Evolutionary conservation across 2,329 filamentous ascomycete species (phyloP).

Genomic region (Teratosphaeria gauchensis): DNA sequence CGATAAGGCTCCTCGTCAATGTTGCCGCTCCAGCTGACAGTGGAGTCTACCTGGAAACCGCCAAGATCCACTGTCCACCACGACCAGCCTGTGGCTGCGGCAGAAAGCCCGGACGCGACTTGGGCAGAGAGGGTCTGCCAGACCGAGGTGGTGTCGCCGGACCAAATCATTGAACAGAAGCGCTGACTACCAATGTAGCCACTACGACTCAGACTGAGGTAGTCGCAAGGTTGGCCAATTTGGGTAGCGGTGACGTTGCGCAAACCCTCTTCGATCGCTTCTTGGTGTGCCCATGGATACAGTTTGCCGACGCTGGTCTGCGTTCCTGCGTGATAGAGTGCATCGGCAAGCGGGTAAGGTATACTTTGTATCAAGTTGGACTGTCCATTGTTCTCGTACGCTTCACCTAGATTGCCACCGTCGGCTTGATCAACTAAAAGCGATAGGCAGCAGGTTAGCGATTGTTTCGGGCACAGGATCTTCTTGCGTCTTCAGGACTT

Average conservation of each 20-base stretch:
- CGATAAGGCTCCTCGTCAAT: slow-evolving; percentile 21
- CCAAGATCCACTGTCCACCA: slow-evolving; percentile 25
- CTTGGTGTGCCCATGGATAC: slow-evolving; percentile 24
- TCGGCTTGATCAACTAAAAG: slow-evolving; percentile 23
- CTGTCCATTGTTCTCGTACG: slow-evolving; percentile 30
- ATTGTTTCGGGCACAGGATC: not conserved
- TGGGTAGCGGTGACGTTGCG: slow-evolving; percentile 19
- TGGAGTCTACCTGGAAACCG: slow-evolving; percentile 25
- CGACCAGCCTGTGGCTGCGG: slow-evolving; percentile 19
- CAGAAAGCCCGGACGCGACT: slow-evolving; percentile 19
- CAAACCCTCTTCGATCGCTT: slow-evolving; percentile 22
- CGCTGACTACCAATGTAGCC: slow-evolving; percentile 25
- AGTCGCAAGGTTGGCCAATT: slow-evolving; percentile 18
- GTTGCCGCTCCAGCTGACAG: slow-evolving; percentile 26
- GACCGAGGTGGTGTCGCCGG: slow-evolving; percentile 20
- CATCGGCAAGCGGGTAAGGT: slow-evolving; percentile 21
- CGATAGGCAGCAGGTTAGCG: not conserved
- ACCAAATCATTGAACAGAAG: slow-evolving; percentile 26
- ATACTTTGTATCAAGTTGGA: slow-evolving; percentile 21
- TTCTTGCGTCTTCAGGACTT: not conserved
- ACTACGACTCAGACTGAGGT: slow-evolving; percentile 19
- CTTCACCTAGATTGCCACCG: slow-evolving; percentile 29
- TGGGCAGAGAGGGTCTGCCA: slow-evolving; percentile 23
- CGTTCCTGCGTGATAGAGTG: slow-evolving; percentile 23
- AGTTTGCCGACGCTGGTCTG: slow-evolving; percentile 20